Evolutionary conservation across 441 rosid genomes (phyloP).

Genomic region (Croton setiger): DNA sequence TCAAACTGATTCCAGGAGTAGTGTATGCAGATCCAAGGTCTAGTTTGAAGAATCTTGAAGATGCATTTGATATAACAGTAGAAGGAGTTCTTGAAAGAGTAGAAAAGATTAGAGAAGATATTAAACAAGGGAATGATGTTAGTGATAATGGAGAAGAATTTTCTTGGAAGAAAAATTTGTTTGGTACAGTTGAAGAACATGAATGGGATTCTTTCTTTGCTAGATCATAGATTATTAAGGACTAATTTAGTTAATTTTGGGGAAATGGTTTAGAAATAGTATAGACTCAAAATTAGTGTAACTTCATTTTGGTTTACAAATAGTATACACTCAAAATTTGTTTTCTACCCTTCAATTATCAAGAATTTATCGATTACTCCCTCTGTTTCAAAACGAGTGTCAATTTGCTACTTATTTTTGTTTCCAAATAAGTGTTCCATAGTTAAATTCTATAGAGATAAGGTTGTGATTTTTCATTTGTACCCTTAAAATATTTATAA

Average conservation of each 20-base stretch:
- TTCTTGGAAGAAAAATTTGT: constrained; percentile 62
- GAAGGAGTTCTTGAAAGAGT: constrained; percentile 62
- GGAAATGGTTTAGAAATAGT: background rate
- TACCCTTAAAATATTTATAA: too few relatives aligned
- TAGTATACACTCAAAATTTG: too few relatives aligned
- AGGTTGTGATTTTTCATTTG: too few relatives aligned
- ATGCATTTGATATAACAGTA: constrained; percentile 69
- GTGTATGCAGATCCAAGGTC: constrained; percentile 60
- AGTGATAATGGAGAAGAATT: constrained; percentile 38
- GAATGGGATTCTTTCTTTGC: constrained; percentile 58
- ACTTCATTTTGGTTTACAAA: too few relatives aligned
- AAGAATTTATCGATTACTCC: too few relatives aligned
- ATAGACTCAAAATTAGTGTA: constrained; percentile 35
- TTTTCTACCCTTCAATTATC: too few relatives aligned
- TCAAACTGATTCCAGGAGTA: constrained; percentile 57
- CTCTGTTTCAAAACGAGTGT: too few relatives aligned
- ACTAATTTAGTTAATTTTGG: background rate
- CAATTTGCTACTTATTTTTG: too few relatives aligned
- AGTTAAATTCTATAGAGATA: too few relatives aligned
- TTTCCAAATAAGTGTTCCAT: too few relatives aligned
- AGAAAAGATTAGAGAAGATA: constrained; percentile 35
- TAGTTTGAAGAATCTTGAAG: constrained; percentile 48
- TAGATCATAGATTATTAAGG: constrained; percentile 8
- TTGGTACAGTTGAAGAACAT: constrained; percentile 45
- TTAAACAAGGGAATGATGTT: constrained; percentile 33